Evolutionary conservation across 345 rosid genomes (phyloP), one percentile per base, ranked within the genome.

Genomic region (Eucalyptus sp.): DNA sequence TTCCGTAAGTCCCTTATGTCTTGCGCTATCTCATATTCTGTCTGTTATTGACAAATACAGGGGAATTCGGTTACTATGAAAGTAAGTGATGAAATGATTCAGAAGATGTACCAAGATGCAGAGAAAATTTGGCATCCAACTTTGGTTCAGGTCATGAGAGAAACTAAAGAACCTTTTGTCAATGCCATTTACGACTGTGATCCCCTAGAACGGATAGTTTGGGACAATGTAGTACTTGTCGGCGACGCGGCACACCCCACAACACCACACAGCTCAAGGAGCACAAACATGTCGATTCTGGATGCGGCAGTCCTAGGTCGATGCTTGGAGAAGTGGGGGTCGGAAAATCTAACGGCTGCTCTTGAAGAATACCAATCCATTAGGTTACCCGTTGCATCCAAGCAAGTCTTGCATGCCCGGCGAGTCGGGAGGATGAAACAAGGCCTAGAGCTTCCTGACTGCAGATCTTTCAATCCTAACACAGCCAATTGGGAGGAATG

Each of bases 241-340:
- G 99, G 98, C 46, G 98, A 97, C n/a, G 97, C 98, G 3, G 97
- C 98, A 56, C 99, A 96, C 89, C 98, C 99, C 50, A 92, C 93
- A 8, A 94, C 95, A 31, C 98, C 99, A 88, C 97, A 95, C 86
- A 93, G 96, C 25, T 20, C 93, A 50, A 91, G 98, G 92, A 97
- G 99, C 91, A 95, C 98, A 50, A 97, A 95, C 94, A 95, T 97
- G 97, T 95, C 97, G 22, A 31, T 95, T 66, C 52, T 96, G 66
- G 99, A 97, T 87, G 96, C 97, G 0, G 93, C 91, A 16, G 94
- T 94, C 68, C 90, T 96, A 37, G 96, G 98, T n/a, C 92, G 91
- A 79, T 94, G 97, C 94, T 90, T 96, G n/a, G 88, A 90, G 88
- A 94, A 92, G 87, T 90, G 90, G 92, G 96, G 96, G 54, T 86